phyloP scores from a whole-genome alignment of 768 basidiomycete species.

The Leccinum obscurum region DNA sequence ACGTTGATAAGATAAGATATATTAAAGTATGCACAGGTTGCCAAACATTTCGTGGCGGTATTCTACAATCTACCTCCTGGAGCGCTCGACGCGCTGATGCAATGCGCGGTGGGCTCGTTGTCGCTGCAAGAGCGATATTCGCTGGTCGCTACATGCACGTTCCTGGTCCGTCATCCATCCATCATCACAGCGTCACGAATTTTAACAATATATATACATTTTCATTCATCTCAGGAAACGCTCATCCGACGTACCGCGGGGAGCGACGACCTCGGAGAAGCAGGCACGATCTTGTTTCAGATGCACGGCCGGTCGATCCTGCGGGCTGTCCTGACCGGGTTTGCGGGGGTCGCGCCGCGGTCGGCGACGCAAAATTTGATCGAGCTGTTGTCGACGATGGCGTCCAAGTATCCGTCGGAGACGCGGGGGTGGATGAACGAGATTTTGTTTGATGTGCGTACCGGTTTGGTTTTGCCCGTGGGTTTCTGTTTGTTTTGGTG shows the following conservation, averaged over 20 bases:
- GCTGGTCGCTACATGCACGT: conserved; percentile 76
- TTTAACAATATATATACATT: not conserved
- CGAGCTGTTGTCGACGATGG: conserved; percentile 71
- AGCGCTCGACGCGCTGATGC: conserved; percentile 65
- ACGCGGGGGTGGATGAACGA: conserved; percentile 71
- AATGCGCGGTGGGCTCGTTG: conserved; percentile 65
- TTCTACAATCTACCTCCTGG: conserved; percentile 67
- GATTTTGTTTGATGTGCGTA: conserved; percentile 47
- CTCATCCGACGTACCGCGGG: conserved; percentile 66
- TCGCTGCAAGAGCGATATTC: conserved; percentile 83
- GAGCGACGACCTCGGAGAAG: conserved; percentile 57
- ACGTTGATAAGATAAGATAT: not conserved
- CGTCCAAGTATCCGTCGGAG: conserved; percentile 54
- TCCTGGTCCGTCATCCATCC: conserved; percentile 59
- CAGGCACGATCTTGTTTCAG: conserved; percentile 51
- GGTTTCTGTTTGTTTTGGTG: too few relatives aligned
- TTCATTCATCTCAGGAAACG: conserved; percentile 46
- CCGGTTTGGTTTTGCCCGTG: not conserved
- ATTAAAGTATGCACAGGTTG: conserved; percentile 33
- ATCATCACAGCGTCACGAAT: not conserved
- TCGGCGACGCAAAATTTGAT: conserved; percentile 83
- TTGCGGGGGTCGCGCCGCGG: conserved; percentile 82
- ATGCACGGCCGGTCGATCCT: conserved; percentile 67
- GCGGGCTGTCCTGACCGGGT: conserved; percentile 72
- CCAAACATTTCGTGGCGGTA: conserved; percentile 57